phyloP scores from a whole-genome alignment of 1,139 yeast genomes.

The Geotrichum europaeum region DNA sequence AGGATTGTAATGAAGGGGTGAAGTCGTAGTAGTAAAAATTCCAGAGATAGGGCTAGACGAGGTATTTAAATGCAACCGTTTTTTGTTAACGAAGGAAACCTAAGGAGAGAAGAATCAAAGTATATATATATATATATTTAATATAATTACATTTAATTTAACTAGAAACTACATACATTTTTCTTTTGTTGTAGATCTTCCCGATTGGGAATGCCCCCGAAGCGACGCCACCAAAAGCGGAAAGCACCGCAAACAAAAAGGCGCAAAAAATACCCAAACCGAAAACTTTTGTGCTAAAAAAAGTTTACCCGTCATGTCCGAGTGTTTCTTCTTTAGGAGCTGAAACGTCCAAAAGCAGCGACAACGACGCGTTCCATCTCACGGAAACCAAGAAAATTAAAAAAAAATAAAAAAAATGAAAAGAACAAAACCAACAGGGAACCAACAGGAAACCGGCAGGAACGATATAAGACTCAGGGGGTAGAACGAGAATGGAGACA shows the following conservation, averaged over 20 bases:
- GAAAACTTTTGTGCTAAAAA: neutral
- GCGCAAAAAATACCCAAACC: neutral
- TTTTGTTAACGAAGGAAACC: too few relatives aligned
- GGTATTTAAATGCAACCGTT: too few relatives aligned
- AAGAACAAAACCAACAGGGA: too few relatives aligned
- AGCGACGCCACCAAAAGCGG: neutral
- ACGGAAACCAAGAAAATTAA: neutral
- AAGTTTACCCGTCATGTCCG: too few relatives aligned
- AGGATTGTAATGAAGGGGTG: neutral
- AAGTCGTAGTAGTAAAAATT: neutral
- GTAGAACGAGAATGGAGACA: too few relatives aligned
- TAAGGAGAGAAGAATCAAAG: too few relatives aligned
- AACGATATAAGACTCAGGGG: too few relatives aligned
- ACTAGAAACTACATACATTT: too few relatives aligned
- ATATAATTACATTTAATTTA: too few relatives aligned
- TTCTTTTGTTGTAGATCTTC: too few relatives aligned
- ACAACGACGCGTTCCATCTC: neutral
- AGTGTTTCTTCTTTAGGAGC: neutral
- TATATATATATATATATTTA: too few relatives aligned
- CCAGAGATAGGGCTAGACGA: neutral
- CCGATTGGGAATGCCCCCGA: neutral
- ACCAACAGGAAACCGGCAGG: too few relatives aligned
- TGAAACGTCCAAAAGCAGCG: neutral
- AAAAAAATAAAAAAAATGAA: neutral
- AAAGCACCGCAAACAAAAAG: neutral